Conservation (phyloP, 2,329 filamentous ascomycete genomes). For the Diaporthe citrichinensis region DNA sequence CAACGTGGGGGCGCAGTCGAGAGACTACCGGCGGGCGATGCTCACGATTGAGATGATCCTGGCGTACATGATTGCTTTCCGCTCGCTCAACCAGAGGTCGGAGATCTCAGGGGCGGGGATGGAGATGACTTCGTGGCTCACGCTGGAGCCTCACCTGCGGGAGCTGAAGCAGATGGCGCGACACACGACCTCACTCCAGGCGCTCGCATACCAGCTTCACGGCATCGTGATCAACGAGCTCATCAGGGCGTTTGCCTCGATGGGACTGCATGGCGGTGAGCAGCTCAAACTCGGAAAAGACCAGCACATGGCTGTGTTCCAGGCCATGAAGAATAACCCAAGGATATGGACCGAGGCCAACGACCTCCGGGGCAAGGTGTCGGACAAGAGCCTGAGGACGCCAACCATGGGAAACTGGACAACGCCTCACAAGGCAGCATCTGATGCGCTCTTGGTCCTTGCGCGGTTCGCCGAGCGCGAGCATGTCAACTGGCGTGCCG, state of each 20-base stretch:
- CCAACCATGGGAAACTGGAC: constrained; percentile 58
- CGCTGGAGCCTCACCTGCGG: constrained; percentile 60
- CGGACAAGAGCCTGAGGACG: constrained; percentile 47
- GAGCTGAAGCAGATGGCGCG: constrained; percentile 58
- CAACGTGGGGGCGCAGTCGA: constrained; percentile 39
- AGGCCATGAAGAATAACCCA: constrained; percentile 45
- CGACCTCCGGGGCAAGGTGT: constrained; percentile 48
- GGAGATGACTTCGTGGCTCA: constrained; percentile 59
- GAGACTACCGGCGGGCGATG: constrained; percentile 37
- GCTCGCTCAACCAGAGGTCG: constrained; percentile 61
- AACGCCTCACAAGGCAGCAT: constrained; percentile 59
- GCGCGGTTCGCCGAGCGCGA: constrained; percentile 61
- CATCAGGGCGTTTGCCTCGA: constrained; percentile 54
- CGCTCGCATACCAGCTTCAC: constrained; percentile 60
- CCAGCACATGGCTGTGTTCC: constrained; percentile 48
- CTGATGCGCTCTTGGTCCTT: constrained; percentile 56
- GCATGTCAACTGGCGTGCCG: constrained; percentile 61
- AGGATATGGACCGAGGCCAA: constrained; percentile 52
- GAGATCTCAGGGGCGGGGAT: constrained; percentile 58
- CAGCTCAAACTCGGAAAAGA: constrained; percentile 40
- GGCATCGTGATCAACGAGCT: constrained; percentile 61
- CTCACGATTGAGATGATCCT: constrained; percentile 65
- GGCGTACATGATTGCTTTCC: constrained; percentile 68
- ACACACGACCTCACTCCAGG: constrained; percentile 52
- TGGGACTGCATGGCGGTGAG: constrained; percentile 44